Conservation (phyloP, 2,329 filamentous ascomycete species). For the Biscogniauxia marginata region DNA sequence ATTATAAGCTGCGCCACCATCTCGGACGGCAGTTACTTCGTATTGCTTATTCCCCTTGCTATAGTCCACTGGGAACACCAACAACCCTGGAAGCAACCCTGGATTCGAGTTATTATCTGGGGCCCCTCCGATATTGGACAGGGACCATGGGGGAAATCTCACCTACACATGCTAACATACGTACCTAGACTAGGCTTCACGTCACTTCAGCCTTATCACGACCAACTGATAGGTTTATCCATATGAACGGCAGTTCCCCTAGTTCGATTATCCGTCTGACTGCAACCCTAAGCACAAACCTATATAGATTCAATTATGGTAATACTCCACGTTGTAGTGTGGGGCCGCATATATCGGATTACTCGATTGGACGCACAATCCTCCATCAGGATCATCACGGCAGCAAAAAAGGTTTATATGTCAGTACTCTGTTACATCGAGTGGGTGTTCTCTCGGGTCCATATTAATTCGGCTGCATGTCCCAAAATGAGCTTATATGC, state of each 20-base stretch:
- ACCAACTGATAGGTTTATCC: not conserved
- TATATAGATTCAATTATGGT: not conserved
- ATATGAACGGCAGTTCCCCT: not conserved
- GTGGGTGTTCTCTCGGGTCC: not conserved
- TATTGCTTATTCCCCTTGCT: not conserved
- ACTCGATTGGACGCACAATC: not conserved
- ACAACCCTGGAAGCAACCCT: too few relatives aligned
- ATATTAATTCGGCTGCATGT: not conserved
- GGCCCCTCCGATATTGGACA: not conserved
- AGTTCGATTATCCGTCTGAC: not conserved
- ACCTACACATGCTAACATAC: not conserved
- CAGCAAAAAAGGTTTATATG: not conserved
- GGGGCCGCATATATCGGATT: not conserved
- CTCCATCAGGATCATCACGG: not conserved
- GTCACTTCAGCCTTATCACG: not conserved
- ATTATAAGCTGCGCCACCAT: not conserved
- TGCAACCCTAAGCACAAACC: not conserved
- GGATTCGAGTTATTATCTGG: not conserved
- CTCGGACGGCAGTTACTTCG: not conserved
- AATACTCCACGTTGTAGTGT: not conserved
- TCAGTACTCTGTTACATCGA: not conserved
- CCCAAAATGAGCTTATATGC: not conserved
- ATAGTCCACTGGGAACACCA: not conserved
- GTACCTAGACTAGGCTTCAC: not conserved
- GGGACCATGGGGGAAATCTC: not conserved